Base-by-base conservation (phyloP, 495 filamentous ascomycete species). In the Terfezia claveryi region DNA sequence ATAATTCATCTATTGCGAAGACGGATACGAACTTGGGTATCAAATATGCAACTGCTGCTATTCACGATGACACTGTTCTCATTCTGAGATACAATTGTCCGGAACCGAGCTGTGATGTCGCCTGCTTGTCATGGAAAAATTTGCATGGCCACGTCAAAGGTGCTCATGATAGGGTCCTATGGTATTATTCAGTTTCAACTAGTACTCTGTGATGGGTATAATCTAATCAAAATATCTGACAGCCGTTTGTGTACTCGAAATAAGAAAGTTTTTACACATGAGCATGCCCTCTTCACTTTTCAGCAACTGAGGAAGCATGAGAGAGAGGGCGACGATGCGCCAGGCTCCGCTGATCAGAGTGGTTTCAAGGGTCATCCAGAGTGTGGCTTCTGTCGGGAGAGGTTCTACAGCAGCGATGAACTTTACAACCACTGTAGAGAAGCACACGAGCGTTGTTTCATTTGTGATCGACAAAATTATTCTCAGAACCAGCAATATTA, bases 211-310 rank as follows among this genome's bases (percentile, higher is more conserved):
- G 51, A 23, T 32, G 16, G 10, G 20, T 32, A 46, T 32, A 17
- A 17, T 50, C 20, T 44, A 57, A 51, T 50, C 20, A 23, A 32
- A 32, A 32, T 32, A 1, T 57, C 10, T 8, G 36, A 37, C 54
- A 80, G 76, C 68, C 87, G 94, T 67, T 74, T 96, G 14, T 99
- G 91, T 67, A 89, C 87, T 1, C 70, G 85, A 38, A 84, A 94
- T 68, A 96, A 99, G 71, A 94, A 94, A 59, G 87, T 94, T 38
- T 99, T 99, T 59, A 94, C 91, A 0, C 92, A 96, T 66, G 91
- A 99, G 68, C 91, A 99, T 63, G 85, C 85, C 23, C 73, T 99
- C n/a, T 95, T 94, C 63, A 83, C 83, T 5, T 69, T 73, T n/a
- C 74, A 79, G 52, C 83, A 88, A 60, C 69, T 96, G 41, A 77